A percentile compares a stretch with the other conserved stretches of the same genome.
Conservation (phyloP, 257 asterid genomes). For the Nicotiana tabacum region DNA sequence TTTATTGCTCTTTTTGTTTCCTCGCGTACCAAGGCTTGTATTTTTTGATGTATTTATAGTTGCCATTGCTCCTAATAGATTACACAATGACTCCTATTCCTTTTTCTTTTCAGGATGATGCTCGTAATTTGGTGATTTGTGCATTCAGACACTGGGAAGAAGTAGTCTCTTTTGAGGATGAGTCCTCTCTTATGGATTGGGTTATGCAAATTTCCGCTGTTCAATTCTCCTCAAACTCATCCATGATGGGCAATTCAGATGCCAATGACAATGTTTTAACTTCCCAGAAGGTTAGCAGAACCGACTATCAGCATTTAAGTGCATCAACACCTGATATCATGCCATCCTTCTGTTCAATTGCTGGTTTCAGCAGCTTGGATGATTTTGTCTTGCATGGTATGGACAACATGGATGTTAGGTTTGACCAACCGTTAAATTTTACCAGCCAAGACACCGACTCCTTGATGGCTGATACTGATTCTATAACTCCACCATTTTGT, state of each 20-base stretch:
- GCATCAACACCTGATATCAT: constrained; percentile 45
- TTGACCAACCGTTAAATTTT: constrained; percentile 33
- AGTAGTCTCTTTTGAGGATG: constrained; percentile 56
- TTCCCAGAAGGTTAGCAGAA: constrained; percentile 33
- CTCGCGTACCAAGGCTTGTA: background rate
- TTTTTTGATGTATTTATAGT: background rate
- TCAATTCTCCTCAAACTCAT: constrained; percentile 35
- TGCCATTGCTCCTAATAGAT: background rate
- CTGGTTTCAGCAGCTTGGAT: constrained; percentile 39
- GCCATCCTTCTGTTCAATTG: constrained; percentile 42
- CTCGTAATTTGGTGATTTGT: constrained; percentile 44
- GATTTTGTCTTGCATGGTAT: constrained; percentile 47
- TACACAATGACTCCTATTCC: background rate
- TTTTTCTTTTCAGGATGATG: constrained; percentile 48
- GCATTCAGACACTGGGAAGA: constrained; percentile 61
- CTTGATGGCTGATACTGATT: constrained; percentile 36
- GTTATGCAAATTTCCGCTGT: constrained; percentile 26
- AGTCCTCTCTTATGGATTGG: constrained; percentile 29
- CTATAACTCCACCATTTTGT: constrained; percentile 37
- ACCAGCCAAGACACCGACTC: constrained; percentile 27
- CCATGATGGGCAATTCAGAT: constrained; percentile 21
- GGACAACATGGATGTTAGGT: constrained; percentile 43
- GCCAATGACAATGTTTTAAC: constrained; percentile 18
- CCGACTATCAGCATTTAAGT: constrained; percentile 29
- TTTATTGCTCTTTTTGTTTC: background rate